Base-by-base conservation (phyloP, 75 land plant genomes). In the Cupressus sempervirens region DNA sequence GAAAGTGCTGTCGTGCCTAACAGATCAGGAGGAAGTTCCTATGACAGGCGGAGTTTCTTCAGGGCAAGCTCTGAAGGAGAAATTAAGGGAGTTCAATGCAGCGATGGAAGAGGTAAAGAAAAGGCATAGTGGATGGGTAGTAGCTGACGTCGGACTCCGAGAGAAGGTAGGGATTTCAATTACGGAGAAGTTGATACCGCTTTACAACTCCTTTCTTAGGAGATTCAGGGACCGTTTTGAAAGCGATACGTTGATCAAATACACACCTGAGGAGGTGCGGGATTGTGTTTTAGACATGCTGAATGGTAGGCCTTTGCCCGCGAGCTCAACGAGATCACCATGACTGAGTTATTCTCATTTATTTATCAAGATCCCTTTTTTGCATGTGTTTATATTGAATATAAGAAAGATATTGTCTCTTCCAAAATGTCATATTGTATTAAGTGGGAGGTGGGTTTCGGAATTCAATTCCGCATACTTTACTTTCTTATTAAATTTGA, bases 161-260 rank as follows among this genome's bases (percentile, higher is more conserved):
- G 88, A 87, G 3, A 88, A 87, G 83, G 40, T 93, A 0, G 85
- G 87, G 56, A 32, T 87, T 0, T 91, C 90, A 9, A 16, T 93
- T 3, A 75, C 89, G 20, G 89, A 53, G 70, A 84, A 70, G 82
- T 26, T 93, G 26, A 65, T 84, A 26, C 89, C 89, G 36, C 85
- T 68, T 0, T 93, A 93, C 67, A 45, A 88, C 2, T 84, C 72
- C 14, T 90, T 93, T 54, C 87, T 85, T 40, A 86, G 86, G 38
- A 85, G 82, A 29, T 67, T 86, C 40, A 35, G 86, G 35, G 83
- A 26, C 8, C n/a, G 1, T 2, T 3, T 20, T n/a, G 72, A 85
- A 94, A 41, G 97, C 8, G 93, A 93, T 36, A 81, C 80, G 68
- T 95, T 90, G 52, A 87, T 95, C 83, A 95, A 95, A 87, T 95